Percentiles rank a stretch among this genome's conserved stretches.
Conservation (phyloP, 1,139 yeast genomes). For the Kodamaea suecica region DNA sequence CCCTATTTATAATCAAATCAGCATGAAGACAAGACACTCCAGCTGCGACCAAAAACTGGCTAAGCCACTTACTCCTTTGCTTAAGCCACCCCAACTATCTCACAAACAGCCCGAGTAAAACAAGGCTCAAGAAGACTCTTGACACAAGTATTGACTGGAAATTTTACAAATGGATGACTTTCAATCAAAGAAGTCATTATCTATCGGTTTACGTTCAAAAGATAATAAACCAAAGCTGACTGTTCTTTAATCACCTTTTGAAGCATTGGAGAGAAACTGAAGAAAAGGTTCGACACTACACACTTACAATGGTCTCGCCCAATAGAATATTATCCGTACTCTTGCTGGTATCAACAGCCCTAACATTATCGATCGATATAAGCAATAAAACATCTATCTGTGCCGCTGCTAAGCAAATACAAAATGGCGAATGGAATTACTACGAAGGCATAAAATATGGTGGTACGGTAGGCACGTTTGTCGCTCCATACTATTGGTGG, state of each 20-base stretch:
- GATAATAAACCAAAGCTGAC: too few relatives aligned
- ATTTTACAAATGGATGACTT: background rate
- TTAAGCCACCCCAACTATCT: too few relatives aligned
- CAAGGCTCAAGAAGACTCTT: background rate
- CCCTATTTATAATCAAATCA: too few relatives aligned
- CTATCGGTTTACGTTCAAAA: too few relatives aligned
- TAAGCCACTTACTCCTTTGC: background rate
- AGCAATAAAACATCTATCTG: slow-evolving; percentile 11
- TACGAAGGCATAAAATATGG: slow-evolving; percentile 15
- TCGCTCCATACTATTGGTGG: slow-evolving; percentile 19
- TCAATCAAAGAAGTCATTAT: too few relatives aligned
- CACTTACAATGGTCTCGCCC: background rate
- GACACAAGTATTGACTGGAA: too few relatives aligned
- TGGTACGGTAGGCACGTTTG: slow-evolving; percentile 17
- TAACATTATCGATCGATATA: slow-evolving; percentile 1
- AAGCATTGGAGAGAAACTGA: too few relatives aligned
- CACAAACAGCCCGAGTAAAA: background rate
- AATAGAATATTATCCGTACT: background rate
- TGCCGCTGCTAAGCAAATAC: slow-evolving; percentile 12
- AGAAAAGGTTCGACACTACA: too few relatives aligned
- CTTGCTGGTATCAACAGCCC: background rate
- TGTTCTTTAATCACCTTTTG: too few relatives aligned
- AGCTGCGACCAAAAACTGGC: too few relatives aligned
- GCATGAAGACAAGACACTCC: too few relatives aligned
- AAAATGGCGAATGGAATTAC: slow-evolving; percentile 15